Conservation (phyloP, 2,329 filamentous ascomycete species). For the Colletotrichum sp. region DNA sequence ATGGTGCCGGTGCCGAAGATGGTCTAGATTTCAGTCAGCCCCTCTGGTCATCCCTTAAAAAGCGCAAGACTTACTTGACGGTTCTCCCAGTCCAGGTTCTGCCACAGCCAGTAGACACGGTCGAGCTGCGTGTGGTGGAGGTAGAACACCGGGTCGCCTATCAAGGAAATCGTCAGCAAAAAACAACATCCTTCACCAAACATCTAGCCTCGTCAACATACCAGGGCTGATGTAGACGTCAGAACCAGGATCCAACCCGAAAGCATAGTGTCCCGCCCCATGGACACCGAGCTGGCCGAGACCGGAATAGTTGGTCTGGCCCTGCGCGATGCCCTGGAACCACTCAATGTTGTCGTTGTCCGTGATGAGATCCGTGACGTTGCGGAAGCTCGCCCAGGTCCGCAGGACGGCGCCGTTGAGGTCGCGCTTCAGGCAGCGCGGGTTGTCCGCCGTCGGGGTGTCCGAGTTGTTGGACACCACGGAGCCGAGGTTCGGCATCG, state of each 20-base stretch:
- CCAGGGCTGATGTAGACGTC: conserved; percentile 48
- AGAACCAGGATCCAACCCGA: conserved; percentile 49
- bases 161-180: not conserved
- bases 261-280: conserved; percentile 43
- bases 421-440: conserved; percentile 46
- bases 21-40: not conserved
- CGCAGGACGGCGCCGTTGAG: conserved; percentile 25
- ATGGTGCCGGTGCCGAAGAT: conserved; percentile 46
- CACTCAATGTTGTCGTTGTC: not conserved
- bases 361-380: conserved; percentile 34
- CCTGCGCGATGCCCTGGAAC: conserved; percentile 41
- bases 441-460: conserved; percentile 40
- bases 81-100: conserved; percentile 43
- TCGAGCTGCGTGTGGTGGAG: conserved; percentile 51
- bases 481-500: conserved; percentile 7
- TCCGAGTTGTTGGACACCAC: conserved; percentile 16
- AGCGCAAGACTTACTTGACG: conserved; percentile 28
- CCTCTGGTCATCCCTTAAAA: not conserved
- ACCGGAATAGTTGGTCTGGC: conserved; percentile 29
- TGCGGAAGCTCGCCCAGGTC: conserved; percentile 24
- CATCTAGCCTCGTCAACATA: not conserved
- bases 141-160: conserved; percentile 46
- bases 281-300: conserved; percentile 39
- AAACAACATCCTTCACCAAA: not conserved
- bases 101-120: conserved; percentile 52